Evolutionary conservation across 345 rosid species (phyloP).

Genomic region (Dipteronia sinensis): DNA sequence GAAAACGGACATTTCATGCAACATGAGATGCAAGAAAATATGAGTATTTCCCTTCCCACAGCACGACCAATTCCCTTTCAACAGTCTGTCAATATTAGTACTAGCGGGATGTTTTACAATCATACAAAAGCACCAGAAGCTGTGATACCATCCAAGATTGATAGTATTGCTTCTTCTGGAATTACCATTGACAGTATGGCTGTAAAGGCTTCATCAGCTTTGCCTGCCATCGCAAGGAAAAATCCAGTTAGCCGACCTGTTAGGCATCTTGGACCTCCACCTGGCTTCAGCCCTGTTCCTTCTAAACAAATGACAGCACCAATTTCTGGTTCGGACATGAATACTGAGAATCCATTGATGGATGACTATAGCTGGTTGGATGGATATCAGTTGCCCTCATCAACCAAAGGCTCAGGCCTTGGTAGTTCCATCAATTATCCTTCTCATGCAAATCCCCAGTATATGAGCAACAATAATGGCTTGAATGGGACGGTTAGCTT

Average conservation of each 20-base stretch:
- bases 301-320: conserved; percentile 54
- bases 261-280: conserved; percentile 93
- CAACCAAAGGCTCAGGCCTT: conserved; percentile 46
- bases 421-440: conserved; percentile 42
- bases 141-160: conserved; percentile 47
- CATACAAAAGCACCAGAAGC: conserved; percentile 49
- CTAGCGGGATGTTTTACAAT: conserved; percentile 41
- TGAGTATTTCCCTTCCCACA: conserved; percentile 38
- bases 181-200: conserved; percentile 45
- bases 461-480: conserved; percentile 49
- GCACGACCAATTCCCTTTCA: conserved; percentile 40
- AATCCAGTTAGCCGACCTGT: conserved; percentile 78
- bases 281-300: conserved; percentile 79
- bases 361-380: conserved; percentile 99
- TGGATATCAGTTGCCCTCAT: conserved; percentile 74
- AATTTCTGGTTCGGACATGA: conserved; percentile 41
- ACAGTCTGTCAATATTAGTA: conserved; percentile 42
- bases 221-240: conserved; percentile 46
- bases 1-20: conserved; percentile 58
- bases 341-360: conserved; percentile 33
- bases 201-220: conserved; percentile 39
- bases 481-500: conserved; percentile 57
- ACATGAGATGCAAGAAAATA: conserved; percentile 54
- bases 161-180: conserved; percentile 47
- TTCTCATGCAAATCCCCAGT: conserved; percentile 53